phyloP scores from a whole-genome alignment of 2,329 filamentous ascomycete genomes.

The Teratosphaeria nubilosa region DNA sequence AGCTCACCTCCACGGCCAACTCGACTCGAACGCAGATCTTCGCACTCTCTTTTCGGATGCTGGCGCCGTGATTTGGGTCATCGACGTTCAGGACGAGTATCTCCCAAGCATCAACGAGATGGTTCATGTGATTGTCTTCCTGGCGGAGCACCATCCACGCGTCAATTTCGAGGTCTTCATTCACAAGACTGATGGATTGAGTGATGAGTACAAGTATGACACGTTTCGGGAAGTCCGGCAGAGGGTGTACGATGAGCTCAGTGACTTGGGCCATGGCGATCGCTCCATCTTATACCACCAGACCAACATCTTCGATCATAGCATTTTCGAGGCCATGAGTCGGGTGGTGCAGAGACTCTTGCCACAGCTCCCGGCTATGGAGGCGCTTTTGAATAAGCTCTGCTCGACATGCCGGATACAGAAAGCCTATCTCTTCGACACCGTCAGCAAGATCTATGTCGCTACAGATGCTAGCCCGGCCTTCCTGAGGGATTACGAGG shows the following conservation, averaged over 20 bases:
- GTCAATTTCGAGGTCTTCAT: slow-evolving; percentile 99
- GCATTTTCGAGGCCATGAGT: slow-evolving; percentile 94
- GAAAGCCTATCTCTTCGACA: slow-evolving; percentile 96
- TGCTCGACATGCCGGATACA: slow-evolving; percentile 91
- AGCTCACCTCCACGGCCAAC: slow-evolving; percentile 48
- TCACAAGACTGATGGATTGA: slow-evolving; percentile 96
- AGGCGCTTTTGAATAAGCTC: slow-evolving; percentile 86
- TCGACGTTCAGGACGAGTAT: slow-evolving; percentile 97
- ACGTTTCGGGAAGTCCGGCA: slow-evolving; percentile 96
- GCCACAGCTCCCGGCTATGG: slow-evolving; percentile 81
- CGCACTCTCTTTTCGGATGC: slow-evolving; percentile 91
- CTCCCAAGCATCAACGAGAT: slow-evolving; percentile 80
- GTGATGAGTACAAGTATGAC: slow-evolving; percentile 91
- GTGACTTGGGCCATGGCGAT: slow-evolving; percentile 86
- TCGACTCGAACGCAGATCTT: slow-evolving; percentile 47
- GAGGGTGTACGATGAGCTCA: slow-evolving; percentile 89
- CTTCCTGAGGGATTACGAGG: slow-evolving; percentile 93
- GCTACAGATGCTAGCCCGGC: slow-evolving; percentile 88
- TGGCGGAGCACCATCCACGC: slow-evolving; percentile 79
- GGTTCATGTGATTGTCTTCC: slow-evolving; percentile 77
- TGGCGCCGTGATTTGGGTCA: slow-evolving; percentile 94
- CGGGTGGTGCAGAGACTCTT: slow-evolving; percentile 98
- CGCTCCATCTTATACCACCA: slow-evolving; percentile 90
- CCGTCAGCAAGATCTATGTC: slow-evolving; percentile 96
- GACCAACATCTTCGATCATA: slow-evolving; percentile 97